These are phyloP conservation scores for Penicillium italicum DNA, from an alignment of 2,329 filamentous ascomycete species.

Conservation along the genomic window DNA sequence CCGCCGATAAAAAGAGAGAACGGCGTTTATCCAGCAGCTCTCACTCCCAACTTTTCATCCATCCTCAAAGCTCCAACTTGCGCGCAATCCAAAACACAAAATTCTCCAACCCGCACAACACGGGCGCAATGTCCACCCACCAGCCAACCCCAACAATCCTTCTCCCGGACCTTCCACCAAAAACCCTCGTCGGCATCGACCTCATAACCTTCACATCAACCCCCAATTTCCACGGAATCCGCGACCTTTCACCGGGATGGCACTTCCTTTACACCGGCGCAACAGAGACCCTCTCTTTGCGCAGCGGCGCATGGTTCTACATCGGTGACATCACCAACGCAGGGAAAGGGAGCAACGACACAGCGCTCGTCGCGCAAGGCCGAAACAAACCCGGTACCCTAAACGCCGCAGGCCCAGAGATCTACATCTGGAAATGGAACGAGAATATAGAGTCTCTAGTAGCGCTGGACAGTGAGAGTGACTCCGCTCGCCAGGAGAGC, in stretches of 20 bases:
- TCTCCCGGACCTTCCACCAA: conserved; percentile 44
- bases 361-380: conserved; percentile 13
- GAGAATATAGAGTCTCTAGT: conserved; percentile 35
- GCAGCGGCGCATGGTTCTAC: conserved; percentile 61
- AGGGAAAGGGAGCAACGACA: conserved; percentile 12
- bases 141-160: conserved; percentile 43
- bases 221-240: conserved; percentile 59
- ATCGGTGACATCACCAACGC: conserved; percentile 40
- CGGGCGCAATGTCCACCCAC: conserved; percentile 18
- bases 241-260: conserved; percentile 54
- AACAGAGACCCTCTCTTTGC: conserved; percentile 56
- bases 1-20: conserved; percentile 7
- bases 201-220: conserved; percentile 61
- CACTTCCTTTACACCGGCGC: conserved; percentile 62
- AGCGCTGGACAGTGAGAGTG: conserved; percentile 28
- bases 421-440: conserved; percentile 56
- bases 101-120: background rate
- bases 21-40: background rate
- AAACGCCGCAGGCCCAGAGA: conserved; percentile 34
- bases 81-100: background rate
- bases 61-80: background rate
- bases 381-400: conserved; percentile 12
- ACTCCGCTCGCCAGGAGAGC: conserved; percentile 46
- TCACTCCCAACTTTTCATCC: background rate
- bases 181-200: conserved; percentile 51